Percentiles rank a stretch among this genome's conserved stretches.
Conservation (phyloP, 352 stramenopile species). For the Phytophthora nicotianae region DNA sequence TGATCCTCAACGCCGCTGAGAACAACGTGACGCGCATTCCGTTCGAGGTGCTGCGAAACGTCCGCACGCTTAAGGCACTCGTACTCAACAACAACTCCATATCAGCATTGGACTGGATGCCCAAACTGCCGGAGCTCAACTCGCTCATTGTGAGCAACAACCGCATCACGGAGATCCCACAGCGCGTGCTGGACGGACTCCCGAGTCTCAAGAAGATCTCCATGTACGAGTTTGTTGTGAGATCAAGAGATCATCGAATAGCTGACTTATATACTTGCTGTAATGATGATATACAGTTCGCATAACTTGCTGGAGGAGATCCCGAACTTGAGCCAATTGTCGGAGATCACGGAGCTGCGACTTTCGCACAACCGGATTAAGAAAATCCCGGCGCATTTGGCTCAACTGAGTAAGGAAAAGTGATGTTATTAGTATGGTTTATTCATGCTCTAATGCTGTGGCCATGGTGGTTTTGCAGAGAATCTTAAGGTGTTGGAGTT, state of each 20-base stretch:
- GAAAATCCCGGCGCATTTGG: slow-evolving; percentile 60
- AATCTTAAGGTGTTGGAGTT: slow-evolving; percentile 85
- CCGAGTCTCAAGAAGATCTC: slow-evolving; percentile 85
- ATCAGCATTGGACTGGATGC: slow-evolving; percentile 82
- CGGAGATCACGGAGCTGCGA: slow-evolving; percentile 75
- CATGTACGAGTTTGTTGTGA: slow-evolving; percentile 51
- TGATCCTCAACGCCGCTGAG: slow-evolving; percentile 77
- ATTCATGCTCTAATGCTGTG: neutral
- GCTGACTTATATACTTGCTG: neutral
- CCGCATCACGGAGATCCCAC: slow-evolving; percentile 67
- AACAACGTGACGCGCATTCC: slow-evolving; percentile 80
- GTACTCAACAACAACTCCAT: slow-evolving; percentile 89
- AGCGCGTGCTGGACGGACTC: slow-evolving; percentile 66
- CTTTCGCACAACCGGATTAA: slow-evolving; percentile 85
- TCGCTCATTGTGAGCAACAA: slow-evolving; percentile 89
- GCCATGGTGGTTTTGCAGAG: slow-evolving; percentile 38
- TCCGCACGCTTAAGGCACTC: slow-evolving; percentile 76
- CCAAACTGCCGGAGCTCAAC: slow-evolving; percentile 78
- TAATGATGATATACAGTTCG: slow-evolving; percentile 44
- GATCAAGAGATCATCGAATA: neutral
- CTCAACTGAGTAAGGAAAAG: slow-evolving; percentile 60
- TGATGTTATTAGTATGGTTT: neutral
- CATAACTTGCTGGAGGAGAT: slow-evolving; percentile 81
- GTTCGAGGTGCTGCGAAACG: slow-evolving; percentile 67
- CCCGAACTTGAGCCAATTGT: slow-evolving; percentile 68